Evolutionary conservation across 2,329 filamentous ascomycete genomes (phyloP), one percentile per base, ranked within the genome.

Genomic region (Clarireedia hainanense): DNA sequence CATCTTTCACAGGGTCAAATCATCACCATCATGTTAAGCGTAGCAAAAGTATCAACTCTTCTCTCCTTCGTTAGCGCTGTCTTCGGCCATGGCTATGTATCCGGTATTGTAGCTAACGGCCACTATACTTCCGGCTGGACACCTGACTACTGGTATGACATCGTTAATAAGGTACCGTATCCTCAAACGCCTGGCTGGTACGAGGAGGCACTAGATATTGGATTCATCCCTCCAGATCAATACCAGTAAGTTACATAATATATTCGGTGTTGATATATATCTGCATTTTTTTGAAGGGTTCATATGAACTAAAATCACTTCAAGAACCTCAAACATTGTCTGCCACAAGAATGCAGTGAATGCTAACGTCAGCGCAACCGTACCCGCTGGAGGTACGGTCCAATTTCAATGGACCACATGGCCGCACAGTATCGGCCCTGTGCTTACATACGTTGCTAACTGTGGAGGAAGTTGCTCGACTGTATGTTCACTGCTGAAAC

Each of bases 401-500:
- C 72, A 73, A 26, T 67, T 80, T 34, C 70, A 74, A 60, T 80
- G 77, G 77, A 73, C 72, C 51, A 67, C 68, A 2, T 79, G 77
- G 77, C 76, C 76, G 4, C 74, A 73, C 24, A 77, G 80, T 66
- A 71, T 68, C 40, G 71, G 71, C 9, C 70, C 70, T 6, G 65
- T 67, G 23, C 61, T 65, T 57, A 56, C 64, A 30, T 66, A 65
- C 46, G 58, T 65, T 10, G 63, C 67, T 34, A 61, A 61, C 34
- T 68, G 66, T 57, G 70, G 69, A 49, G 71, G 73, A 27, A 66
- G 70, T 15, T 76, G 74, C 52, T 65, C 64, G 4, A 67, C 64
- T 2, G 70, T 73, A 34, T 24, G 52, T 40, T 17, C 6, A n/a
- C n/a, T 10, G 12, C 2, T 6, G 6, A 9, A 43, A 5, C 5